Percentiles rank a stretch among this genome's conserved stretches.
These are phyloP conservation scores for Gastrodia elata DNA, from an alignment of 106 monocot genomes.

Conservation along the genomic window DNA sequence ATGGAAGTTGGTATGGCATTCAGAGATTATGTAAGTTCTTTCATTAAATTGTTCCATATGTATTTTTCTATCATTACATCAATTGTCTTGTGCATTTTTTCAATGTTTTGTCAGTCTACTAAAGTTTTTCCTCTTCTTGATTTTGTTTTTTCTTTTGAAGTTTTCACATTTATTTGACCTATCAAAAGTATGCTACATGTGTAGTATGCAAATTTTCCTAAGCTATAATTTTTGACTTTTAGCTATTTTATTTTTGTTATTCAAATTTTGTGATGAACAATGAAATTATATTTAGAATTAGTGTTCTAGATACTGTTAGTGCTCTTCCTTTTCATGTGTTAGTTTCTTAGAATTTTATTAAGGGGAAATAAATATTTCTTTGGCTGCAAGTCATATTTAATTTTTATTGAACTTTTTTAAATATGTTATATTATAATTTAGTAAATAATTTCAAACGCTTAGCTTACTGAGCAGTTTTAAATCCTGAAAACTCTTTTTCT, in stretches of 20 bases:
- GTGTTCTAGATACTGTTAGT: too few relatives aligned
- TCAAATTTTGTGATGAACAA: too few relatives aligned
- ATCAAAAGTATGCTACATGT: not conserved
- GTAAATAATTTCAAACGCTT: too few relatives aligned
- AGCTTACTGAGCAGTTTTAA: too few relatives aligned
- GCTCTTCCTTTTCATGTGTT: not conserved
- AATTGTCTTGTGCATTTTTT: not conserved
- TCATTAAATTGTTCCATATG: not conserved
- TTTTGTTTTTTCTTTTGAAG: not conserved
- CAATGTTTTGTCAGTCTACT: not conserved
- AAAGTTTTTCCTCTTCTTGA: not conserved
- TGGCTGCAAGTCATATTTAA: too few relatives aligned
- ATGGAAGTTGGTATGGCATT: slow-evolving; percentile 99
- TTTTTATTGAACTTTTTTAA: too few relatives aligned
- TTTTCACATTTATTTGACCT: not conserved
- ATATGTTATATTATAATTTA: too few relatives aligned
- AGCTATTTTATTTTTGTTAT: too few relatives aligned
- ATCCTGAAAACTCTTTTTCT: too few relatives aligned
- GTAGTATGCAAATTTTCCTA: too few relatives aligned
- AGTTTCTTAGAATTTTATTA: not conserved
- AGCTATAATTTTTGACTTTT: too few relatives aligned
- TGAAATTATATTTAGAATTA: too few relatives aligned
- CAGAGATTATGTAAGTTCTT: slow-evolving; percentile 68
- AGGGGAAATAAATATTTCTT: not conserved
- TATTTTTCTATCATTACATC: not conserved